Base-by-base conservation (phyloP, 2,329 filamentous ascomycete genomes). In the Cladophialophora carrionii region DNA sequence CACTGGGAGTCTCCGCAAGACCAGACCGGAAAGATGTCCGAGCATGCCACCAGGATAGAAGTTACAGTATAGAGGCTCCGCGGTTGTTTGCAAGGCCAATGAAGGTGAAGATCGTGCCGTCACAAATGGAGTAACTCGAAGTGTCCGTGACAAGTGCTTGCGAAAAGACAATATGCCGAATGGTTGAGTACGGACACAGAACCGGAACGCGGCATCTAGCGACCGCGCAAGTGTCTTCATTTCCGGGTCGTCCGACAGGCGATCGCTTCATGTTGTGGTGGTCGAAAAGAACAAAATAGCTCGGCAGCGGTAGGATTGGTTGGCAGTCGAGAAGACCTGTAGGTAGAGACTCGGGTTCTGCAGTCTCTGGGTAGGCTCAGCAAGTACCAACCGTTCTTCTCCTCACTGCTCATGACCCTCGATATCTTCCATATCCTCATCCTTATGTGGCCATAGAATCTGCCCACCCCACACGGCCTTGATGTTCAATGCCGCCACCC, bases 381-480 rank as follows among this genome's bases (percentile, higher is more conserved):
- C 37, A 20, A 9, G n/a, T n/a, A n/a, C 37, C 17, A 17, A 9
- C n/a, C 4, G 5, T 20, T n/a, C 17, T 3, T 8, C 34, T 12
- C 7, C 1, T 43, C 17, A 51, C 22, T 26, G 22, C 48, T 20
- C 48, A 17, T 26, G 48, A 10, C 48, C 48, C 24, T 26, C 48
- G 9, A 51, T 17, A 29, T 51, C 48, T 51, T 26, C 48, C 22
- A 26, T 51, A 68, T 88, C 85, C 70, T 87, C 85, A 65, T 88
- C 85, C 70, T 82, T 85, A 0, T 85, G 85, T 4, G 84, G 84
- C 76, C 81, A 87, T 69, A 87, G 76, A 26, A 88, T 82, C 56
- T 85, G 80, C 51, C 80, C 76, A 20, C 77, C 78, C 66, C 75
- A 72, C 24, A 88, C 76, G 2, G 84, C 85, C 20, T 77, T 75